Evolutionary conservation across 805 yeast species (phyloP).

Genomic region (Myxozyma monticola): DNA sequence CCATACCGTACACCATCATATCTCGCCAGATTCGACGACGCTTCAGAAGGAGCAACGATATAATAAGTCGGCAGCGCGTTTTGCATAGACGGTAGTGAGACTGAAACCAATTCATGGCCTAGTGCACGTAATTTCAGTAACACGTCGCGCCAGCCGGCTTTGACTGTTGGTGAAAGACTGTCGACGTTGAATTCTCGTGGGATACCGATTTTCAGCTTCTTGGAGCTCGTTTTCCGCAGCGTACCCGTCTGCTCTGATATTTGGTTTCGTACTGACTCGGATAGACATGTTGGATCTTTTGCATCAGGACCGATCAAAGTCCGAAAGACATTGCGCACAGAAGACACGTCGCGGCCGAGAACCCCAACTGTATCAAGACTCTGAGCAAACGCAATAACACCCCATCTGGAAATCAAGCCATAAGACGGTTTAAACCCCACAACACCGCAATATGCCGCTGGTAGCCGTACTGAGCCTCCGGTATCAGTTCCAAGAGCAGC

Average conservation of each 20-base stretch:
- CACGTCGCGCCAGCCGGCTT: slow-evolving; percentile 49
- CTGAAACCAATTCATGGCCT: slow-evolving; percentile 58
- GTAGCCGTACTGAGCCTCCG: slow-evolving; percentile 93
- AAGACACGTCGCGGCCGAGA: slow-evolving; percentile 51
- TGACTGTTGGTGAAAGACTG: slow-evolving; percentile 52
- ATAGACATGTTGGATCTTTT: slow-evolving; percentile 71
- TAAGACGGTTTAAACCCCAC: slow-evolving; percentile 92
- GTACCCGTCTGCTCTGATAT: neutral
- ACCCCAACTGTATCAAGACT: slow-evolving; percentile 93
- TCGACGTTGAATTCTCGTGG: slow-evolving; percentile 64
- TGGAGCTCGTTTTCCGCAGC: slow-evolving; percentile 3
- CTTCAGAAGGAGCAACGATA: slow-evolving; percentile 89
- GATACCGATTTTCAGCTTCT: slow-evolving; percentile 61
- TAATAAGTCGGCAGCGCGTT: slow-evolving; percentile 77
- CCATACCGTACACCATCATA: slow-evolving; percentile 93
- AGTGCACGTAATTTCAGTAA: slow-evolving; percentile 46
- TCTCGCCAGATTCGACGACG: slow-evolving; percentile 85
- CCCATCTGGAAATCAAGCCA: slow-evolving; percentile 89
- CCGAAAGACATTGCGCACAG: slow-evolving; percentile 51
- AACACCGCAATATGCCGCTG: slow-evolving; percentile 83
- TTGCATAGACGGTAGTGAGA: slow-evolving; percentile 70
- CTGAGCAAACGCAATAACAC: slow-evolving; percentile 90
- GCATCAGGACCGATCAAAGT: slow-evolving; percentile 56
- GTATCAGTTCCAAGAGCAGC: slow-evolving; percentile 88
- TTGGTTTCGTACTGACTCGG: slow-evolving; percentile 29